Percentiles rank a stretch among this genome's conserved stretches.
phyloP scores from a whole-genome alignment of 768 basidiomycete species.

The Collybia sordida region DNA sequence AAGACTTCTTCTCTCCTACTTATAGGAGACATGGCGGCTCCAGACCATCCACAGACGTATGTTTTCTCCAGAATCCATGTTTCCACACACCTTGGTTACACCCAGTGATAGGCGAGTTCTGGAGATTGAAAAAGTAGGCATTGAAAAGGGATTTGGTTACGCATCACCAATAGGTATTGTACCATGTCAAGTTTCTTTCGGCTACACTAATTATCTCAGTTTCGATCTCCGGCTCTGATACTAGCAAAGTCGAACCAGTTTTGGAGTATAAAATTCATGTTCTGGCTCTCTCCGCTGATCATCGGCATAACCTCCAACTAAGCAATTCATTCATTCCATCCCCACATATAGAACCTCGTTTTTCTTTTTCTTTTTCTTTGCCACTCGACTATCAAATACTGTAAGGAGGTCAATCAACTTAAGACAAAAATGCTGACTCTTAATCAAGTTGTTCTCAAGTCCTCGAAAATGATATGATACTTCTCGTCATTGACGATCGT shows the following conservation, averaged over 20 bases:
- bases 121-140: not conserved
- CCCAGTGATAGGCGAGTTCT: not conserved
- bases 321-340: slow-evolving; percentile 29
- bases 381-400: slow-evolving; percentile 22
- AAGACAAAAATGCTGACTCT: too few relatives aligned
- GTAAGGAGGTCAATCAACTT: slow-evolving; percentile 30
- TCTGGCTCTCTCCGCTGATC: slow-evolving; percentile 32
- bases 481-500: slow-evolving; percentile 40
- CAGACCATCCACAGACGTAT: too few relatives aligned
- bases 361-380: slow-evolving; percentile 23
- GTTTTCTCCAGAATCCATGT: too few relatives aligned
- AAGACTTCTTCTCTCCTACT: not conserved
- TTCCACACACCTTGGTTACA: too few relatives aligned
- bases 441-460: slow-evolving; percentile 38
- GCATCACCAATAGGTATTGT: not conserved
- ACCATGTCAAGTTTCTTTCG: not conserved
- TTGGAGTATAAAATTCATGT: slow-evolving; percentile 29
- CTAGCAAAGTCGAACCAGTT: slow-evolving; percentile 14
- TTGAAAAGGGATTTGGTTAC: not conserved
- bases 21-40: not conserved
- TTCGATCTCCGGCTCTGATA: slow-evolving; percentile 6
- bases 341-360: slow-evolving; percentile 22
- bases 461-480: slow-evolving; percentile 35
- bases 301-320: slow-evolving; percentile 34
- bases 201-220: not conserved